A percentile compares a stretch with the other conserved stretches of the same genome.
Evolutionary conservation across 2,329 filamentous ascomycete species (phyloP).

Genomic region (Truncatella angustata): DNA sequence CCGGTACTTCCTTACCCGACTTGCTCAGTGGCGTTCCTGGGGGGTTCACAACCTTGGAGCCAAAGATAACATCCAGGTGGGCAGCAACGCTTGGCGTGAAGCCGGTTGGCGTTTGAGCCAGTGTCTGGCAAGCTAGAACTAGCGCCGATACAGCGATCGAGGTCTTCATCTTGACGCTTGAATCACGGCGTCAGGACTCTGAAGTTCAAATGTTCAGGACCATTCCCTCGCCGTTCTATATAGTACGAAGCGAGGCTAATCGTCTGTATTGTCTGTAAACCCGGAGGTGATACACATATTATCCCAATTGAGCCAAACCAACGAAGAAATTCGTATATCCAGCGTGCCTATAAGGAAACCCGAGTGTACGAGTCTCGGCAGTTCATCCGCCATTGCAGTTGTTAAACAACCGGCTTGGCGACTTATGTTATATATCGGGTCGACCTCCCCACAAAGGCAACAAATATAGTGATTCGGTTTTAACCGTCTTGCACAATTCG

Average conservation of each 20-base stretch:
- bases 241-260: no score
- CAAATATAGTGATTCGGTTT: not conserved
- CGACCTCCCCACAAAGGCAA: not conserved
- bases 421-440: not conserved
- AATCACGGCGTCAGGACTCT: not conserved
- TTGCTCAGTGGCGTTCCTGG: slow-evolving; percentile 25
- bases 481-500: not conserved
- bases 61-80: slow-evolving; percentile 11
- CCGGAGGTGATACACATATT: not conserved
- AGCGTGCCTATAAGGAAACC: not conserved
- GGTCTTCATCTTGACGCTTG: slow-evolving; percentile 6
- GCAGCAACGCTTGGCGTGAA: slow-evolving; percentile 5
- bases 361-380: not conserved
- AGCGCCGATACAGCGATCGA: not conserved
- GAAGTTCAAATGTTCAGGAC: not conserved
- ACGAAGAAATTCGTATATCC: not conserved
- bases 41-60: slow-evolving; percentile 21
- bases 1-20: slow-evolving; percentile 3
- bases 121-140: not conserved
- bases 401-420: slow-evolving; percentile 10
- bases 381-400: not conserved
- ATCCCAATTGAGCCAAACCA: not conserved
- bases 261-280: no score
- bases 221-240: no score
- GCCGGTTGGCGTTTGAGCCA: slow-evolving; percentile 9